Evolutionary conservation across 768 basidiomycete species (phyloP).

Genomic region (Pisolithus marmoratus): DNA sequence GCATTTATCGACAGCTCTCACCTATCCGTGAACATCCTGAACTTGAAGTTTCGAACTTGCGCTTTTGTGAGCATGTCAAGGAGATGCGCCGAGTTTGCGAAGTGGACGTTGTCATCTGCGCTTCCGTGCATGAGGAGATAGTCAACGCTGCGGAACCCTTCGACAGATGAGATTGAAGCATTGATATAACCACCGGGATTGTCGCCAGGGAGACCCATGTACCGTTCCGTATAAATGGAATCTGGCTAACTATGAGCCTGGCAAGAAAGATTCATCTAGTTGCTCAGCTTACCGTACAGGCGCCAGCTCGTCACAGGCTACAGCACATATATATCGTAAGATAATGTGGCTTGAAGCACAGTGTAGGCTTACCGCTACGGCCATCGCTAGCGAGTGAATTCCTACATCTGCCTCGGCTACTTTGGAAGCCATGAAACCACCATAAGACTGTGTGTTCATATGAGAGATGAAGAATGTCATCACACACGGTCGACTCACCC

Average conservation of each 20-base stretch:
- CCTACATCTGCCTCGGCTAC: conserved; percentile 86
- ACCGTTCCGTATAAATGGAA: conserved; percentile 95
- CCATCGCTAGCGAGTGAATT: conserved; percentile 86
- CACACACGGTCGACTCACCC: conserved; percentile 51
- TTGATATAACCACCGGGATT: conserved; percentile 89
- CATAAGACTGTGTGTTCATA: conserved; percentile 64
- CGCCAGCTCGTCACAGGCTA: conserved; percentile 88
- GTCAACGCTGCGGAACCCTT: conserved; percentile 74
- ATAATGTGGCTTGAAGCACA: not conserved
- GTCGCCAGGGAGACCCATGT: conserved; percentile 79
- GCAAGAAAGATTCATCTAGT: not conserved
- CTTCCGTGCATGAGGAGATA: conserved; percentile 89
- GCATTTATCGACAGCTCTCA: conserved; percentile 28
- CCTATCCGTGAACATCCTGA: conserved; percentile 98
- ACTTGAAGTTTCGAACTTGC: conserved; percentile 68
- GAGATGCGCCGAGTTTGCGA: conserved; percentile 82
- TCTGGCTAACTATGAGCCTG: conserved; percentile 40
- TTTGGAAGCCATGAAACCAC: conserved; percentile 94
- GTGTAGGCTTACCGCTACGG: conserved; percentile 59
- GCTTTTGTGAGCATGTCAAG: conserved; percentile 88
- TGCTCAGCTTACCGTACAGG: conserved; percentile 54
- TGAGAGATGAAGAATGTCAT: conserved; percentile 4
- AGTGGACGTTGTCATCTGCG: conserved; percentile 97
- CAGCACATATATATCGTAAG: conserved; percentile 5
- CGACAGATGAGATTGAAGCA: conserved; percentile 83